Percentiles rank a stretch among this genome's conserved stretches.
phyloP scores from a whole-genome alignment of 1,139 yeast species.

The Scheffersomyces parashehatae region DNA sequence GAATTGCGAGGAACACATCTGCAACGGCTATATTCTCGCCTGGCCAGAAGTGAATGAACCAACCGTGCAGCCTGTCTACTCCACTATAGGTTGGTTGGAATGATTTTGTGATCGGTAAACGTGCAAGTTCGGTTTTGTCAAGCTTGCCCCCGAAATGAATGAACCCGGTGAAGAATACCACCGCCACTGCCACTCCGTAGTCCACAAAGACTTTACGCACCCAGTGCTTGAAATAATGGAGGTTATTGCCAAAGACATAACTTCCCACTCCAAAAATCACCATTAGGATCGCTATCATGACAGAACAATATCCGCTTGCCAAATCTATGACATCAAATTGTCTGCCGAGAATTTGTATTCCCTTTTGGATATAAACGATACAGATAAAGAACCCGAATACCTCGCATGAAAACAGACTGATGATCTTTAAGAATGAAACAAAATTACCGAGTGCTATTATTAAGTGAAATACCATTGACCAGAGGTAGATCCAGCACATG shows the following conservation, averaged over 20 bases:
- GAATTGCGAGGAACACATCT: constrained; percentile 83
- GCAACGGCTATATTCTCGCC: constrained; percentile 58
- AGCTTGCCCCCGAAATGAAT: constrained; percentile 85
- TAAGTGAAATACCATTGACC: constrained; percentile 87
- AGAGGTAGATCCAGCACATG: constrained; percentile 93
- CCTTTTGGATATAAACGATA: constrained; percentile 87
- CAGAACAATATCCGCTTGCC: constrained; percentile 73
- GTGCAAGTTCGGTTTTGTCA: constrained; percentile 49
- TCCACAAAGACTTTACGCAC: constrained; percentile 75
- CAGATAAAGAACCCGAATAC: constrained; percentile 92
- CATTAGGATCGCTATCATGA: constrained; percentile 72
- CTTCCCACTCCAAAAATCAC: constrained; percentile 72
- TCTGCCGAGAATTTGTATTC: constrained; percentile 72
- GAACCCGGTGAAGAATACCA: constrained; percentile 89
- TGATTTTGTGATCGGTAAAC: constrained; percentile 69
- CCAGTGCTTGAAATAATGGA: constrained; percentile 60
- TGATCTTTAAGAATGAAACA: constrained; percentile 67
- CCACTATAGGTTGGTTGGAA: constrained; percentile 66
- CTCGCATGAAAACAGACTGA: constrained; percentile 85
- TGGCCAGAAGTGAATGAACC: constrained; percentile 83
- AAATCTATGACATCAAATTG: constrained; percentile 56
- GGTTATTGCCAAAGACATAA: constrained; percentile 56
- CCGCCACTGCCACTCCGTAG: constrained; percentile 80
- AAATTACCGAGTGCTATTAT: constrained; percentile 69
- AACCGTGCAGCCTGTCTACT: constrained; percentile 50